Conservation (phyloP, 768 basidiomycete genomes). For the Termitomyces sp. region DNA sequence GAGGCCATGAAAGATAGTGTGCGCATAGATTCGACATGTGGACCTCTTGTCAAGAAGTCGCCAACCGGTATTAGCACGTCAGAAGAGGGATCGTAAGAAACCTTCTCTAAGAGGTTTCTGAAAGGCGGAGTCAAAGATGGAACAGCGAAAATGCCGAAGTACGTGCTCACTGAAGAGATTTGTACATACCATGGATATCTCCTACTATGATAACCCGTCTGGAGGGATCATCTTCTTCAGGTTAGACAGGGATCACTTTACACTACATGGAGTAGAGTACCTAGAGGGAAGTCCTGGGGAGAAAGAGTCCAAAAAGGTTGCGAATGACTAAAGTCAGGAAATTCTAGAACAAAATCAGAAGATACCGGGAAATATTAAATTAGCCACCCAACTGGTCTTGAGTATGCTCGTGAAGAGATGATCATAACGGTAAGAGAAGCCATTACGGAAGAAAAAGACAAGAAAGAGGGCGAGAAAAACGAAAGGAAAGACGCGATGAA, state of each 20-base stretch:
- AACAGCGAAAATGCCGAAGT: not conserved
- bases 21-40: constrained; percentile 51
- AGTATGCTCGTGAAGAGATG: not conserved
- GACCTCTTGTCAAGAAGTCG: constrained; percentile 74
- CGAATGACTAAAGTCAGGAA: constrained; percentile 57
- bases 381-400: not conserved
- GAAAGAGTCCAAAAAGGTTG: constrained; percentile 35
- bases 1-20: constrained; percentile 61
- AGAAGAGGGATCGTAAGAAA: constrained; percentile 51
- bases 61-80: constrained; percentile 82
- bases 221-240: constrained; percentile 37
- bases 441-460: constrained; percentile 36
- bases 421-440: constrained; percentile 17
- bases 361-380: not conserved
- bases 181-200: constrained; percentile 83
- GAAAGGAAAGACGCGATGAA: constrained; percentile 24
- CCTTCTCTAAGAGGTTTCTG: constrained; percentile 57
- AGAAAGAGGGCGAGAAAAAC: constrained; percentile 35
- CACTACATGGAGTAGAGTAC: constrained; percentile 26
- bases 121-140: not conserved
- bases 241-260: not conserved
- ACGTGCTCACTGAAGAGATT: constrained; percentile 54
- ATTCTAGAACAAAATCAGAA: constrained; percentile 20
- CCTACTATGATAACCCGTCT: constrained; percentile 73
- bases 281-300: constrained; percentile 45